Base-by-base conservation (phyloP, 345 rosid genomes). In the Rhodamnia argentea region DNA sequence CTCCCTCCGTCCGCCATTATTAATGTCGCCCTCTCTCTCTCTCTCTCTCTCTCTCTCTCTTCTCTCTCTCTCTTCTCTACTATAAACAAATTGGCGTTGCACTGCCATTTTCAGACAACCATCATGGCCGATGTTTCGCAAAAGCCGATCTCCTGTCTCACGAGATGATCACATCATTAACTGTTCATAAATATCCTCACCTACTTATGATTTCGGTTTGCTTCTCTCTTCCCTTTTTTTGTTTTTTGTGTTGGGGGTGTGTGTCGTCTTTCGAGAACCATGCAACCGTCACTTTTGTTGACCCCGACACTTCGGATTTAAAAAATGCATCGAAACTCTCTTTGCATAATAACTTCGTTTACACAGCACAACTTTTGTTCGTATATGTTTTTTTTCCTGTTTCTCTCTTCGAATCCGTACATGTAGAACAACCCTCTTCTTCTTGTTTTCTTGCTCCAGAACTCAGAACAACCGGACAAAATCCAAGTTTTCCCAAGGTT, bases 151-250 rank as follows among this genome's bases (percentile, higher is more conserved):
- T 70, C 86, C 86, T 62, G 75, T 86, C 90, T 86, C 88, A 86
- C 85, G 88, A 91, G 87, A 87, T 75, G 84, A 88, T 87, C 84
- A 44, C 88, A 88, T 82, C 82, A 92, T 90, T 88, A 87, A 88
- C 86, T 82, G 84, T 85, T 87, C 90, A 82, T 88, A 85, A 88
- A 84, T 70, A 57, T 87, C 59, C 84, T 82, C 52, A 83, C 11
- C 84, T 7, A 83, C 58, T 52, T 20, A 15, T 52, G 12, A 51
- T 51, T 82, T 82, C 7, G 9, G 23, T 13, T 52, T 16, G 18
- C 37, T 3, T 64, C 20, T 32, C 32, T 18, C 9, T 29, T 4
- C 15, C 53, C 2, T 18, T 81, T 11, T 6, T 52, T 27, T 52
- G 23, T 3, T 70, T 22, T 32, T 64, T 32, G 9, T 16, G 10